These are phyloP conservation scores for Rosellinia necatrix DNA, from an alignment of 2,329 filamentous ascomycete species.

Conservation along the genomic window DNA sequence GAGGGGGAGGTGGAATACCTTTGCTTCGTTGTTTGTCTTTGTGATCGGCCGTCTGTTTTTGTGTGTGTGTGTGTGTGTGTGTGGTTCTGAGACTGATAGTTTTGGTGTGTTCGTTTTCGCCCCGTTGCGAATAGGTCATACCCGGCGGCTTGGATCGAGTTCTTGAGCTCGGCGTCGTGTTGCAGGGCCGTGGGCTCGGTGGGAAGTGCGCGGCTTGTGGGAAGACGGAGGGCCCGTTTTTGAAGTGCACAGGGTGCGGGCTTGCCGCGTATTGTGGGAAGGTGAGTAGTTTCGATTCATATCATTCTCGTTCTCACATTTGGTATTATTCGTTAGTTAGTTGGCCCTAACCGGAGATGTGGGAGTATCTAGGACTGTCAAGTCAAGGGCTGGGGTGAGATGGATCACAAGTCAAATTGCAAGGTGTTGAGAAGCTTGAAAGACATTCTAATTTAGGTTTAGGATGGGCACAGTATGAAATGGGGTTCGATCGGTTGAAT, in stretches of 20 bases:
- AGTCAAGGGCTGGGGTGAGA: constrained; percentile 47
- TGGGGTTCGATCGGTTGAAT: neutral
- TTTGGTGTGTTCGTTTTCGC: neutral
- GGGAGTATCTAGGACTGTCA: constrained; percentile 46
- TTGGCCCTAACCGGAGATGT: neutral
- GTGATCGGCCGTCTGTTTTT: no score
- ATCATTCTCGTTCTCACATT: no score
- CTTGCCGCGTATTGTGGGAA: constrained; percentile 52
- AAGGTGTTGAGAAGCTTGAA: constrained; percentile 48
- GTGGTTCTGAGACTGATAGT: no score
- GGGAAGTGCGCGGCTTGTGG: constrained; percentile 37
- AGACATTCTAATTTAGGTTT: constrained; percentile 42
- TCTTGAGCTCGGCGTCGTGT: constrained; percentile 30
- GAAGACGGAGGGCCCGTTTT: constrained; percentile 35
- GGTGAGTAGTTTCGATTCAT: constrained; percentile 45
- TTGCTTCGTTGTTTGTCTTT: no score
- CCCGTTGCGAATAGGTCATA: constrained; percentile 26
- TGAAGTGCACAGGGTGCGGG: constrained; percentile 50
- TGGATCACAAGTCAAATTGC: constrained; percentile 50
- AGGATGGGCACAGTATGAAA: neutral
- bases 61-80: no score
- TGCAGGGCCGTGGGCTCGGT: constrained; percentile 6
- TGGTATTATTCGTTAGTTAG: neutral
- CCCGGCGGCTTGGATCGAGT: constrained; percentile 34
- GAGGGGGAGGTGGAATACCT: no score